Conservation (phyloP, 2,329 filamentous ascomycete genomes). For the Chrysosphaeria jannelii region DNA sequence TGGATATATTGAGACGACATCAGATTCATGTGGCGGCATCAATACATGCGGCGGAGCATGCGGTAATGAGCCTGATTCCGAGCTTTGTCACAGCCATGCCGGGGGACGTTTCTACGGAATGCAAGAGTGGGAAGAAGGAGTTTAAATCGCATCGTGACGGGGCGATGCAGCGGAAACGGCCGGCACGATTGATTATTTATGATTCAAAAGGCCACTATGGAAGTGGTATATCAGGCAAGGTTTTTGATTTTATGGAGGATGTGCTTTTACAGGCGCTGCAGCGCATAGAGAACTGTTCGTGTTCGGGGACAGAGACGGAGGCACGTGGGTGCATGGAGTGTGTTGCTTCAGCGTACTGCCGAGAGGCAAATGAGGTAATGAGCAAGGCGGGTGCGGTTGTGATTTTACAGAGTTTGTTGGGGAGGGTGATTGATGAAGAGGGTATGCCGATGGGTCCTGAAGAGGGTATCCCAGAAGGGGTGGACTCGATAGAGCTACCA, state of each 20-base stretch:
- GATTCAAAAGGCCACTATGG: constrained; percentile 77
- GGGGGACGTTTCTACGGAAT: constrained; percentile 80
- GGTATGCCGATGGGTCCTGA: constrained; percentile 66
- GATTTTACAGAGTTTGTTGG: constrained; percentile 46
- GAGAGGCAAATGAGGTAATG: constrained; percentile 72
- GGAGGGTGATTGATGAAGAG: constrained; percentile 53
- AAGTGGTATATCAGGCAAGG: constrained; percentile 67
- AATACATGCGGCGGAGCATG: constrained; percentile 87
- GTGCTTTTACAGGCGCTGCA: constrained; percentile 47
- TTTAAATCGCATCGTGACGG: constrained; percentile 19
- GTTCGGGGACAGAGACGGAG: constrained; percentile 17
- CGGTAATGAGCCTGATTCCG: constrained; percentile 59
- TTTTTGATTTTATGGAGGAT: constrained; percentile 71
- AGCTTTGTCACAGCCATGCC: constrained; percentile 76
- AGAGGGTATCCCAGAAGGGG: constrained; percentile 31
- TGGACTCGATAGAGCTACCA: constrained; percentile 60
- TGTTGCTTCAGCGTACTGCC: constrained; percentile 59
- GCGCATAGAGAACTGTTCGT: constrained; percentile 47
- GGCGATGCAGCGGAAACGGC: constrained; percentile 48
- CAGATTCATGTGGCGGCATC: constrained; percentile 59
- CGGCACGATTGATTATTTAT: constrained; percentile 75
- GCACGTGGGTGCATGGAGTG: constrained; percentile 91
- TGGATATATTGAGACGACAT: constrained; percentile 46
- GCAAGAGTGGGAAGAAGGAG: constrained; percentile 70
- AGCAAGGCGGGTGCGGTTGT: constrained; percentile 70